Conservation (phyloP, 1,284 basidiomycete genomes). For the Irpex sp. region DNA sequence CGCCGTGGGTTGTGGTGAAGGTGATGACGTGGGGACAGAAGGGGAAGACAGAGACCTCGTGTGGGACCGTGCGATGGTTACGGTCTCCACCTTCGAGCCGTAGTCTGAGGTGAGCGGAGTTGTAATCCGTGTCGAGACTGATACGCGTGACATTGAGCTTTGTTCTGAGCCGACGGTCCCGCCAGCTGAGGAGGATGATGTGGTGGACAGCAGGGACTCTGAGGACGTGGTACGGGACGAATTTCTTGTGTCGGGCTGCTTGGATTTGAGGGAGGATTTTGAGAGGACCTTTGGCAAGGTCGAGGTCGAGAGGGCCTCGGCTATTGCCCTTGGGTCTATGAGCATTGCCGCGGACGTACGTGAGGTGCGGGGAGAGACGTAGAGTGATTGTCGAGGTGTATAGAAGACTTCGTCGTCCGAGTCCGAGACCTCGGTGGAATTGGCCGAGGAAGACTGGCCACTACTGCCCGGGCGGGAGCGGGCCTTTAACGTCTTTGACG, state of each 20-base stretch:
- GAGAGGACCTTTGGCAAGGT: constrained; percentile 20
- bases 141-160: constrained; percentile 25
- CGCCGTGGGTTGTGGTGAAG: constrained; percentile 13
- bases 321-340: constrained; percentile 25
- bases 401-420: constrained; percentile 44
- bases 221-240: constrained; percentile 20
- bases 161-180: constrained; percentile 19
- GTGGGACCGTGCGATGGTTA: constrained; percentile 22
- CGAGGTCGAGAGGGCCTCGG: constrained; percentile 21
- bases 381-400: constrained; percentile 37
- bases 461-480: constrained; percentile 11
- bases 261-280: constrained; percentile 5
- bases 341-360: constrained; percentile 27
- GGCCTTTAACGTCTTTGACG: constrained; percentile 12
- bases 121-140: constrained; percentile 23
- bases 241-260: constrained; percentile 7
- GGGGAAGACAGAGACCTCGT: constrained; percentile 6
- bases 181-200: constrained; percentile 32
- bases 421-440: constrained; percentile 24
- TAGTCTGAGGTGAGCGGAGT: constrained; percentile 21
- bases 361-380: constrained; percentile 40
- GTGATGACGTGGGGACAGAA: neutral
- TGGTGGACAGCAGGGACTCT: constrained; percentile 28
- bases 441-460: constrained; percentile 2
- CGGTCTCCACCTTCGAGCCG: constrained; percentile 14